Base-by-base conservation (phyloP, 129 eudicot species). In the Centella asiatica region DNA sequence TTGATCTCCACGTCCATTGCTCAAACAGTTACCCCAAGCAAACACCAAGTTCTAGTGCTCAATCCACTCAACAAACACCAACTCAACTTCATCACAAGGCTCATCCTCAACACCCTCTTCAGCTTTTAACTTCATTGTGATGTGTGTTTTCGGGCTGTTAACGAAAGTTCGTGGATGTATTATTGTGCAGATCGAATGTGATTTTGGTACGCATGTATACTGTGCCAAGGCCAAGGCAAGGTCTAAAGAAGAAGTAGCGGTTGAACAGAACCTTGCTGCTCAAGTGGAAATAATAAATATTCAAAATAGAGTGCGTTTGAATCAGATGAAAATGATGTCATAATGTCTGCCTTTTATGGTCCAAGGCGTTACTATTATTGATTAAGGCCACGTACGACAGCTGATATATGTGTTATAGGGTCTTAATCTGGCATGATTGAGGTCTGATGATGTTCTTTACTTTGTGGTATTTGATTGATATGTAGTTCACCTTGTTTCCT, bases 131-230 rank as follows among this genome's bases (percentile, higher is more conserved):
- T 42, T 42, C 5, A 6, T 42, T 20, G 39, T 34, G 39, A 34
- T 4, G 39, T 9, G 39, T 34, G 39, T 34, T 9, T 34, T 34
- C 4, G 9, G 9, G 39, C 4, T 34, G 64, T 83, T 10, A 78
- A 72, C 44, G 81, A 80, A 66, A 70, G 73, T 59, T 77, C 85
- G 2, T 87, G 95, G 95, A 42, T 62, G 7, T 87, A 87, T 19
- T 76, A 60, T 29, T 83, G 95, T 55, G 69, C 69, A 44, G 68
- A n/a, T n/a, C n/a, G n/a, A 78, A 27, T 87, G 92, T 54, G 76
- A 80, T 68, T 87, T 67, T 52, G 85, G 78, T 22, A 78, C 84
- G 25, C 95, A 87, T 81, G 44, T 83, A 71, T 79, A 77, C 17
- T 87, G 95, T 67, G 79, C 77, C 40, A 40, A 70, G 69, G 48